Evolutionary conservation across 1,284 basidiomycete genomes (phyloP).

Genomic region (Pseudozyma hubeiensis): DNA sequence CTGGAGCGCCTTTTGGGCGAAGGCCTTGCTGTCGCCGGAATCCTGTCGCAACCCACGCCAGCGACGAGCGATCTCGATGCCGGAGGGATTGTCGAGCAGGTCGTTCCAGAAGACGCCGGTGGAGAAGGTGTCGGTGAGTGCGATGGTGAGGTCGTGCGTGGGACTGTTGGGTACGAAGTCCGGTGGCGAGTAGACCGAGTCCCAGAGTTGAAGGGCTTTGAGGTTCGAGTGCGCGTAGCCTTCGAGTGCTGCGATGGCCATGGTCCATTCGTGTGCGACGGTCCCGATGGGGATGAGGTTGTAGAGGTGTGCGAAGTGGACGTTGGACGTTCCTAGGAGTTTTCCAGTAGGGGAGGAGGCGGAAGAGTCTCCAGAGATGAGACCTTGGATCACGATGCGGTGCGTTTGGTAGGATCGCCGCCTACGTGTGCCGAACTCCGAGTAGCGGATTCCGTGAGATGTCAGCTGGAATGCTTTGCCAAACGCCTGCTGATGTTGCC

Average conservation of each 20-base stretch:
- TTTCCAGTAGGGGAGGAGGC: constrained; percentile 70
- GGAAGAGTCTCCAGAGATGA: constrained; percentile 74
- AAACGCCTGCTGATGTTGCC: constrained; percentile 78
- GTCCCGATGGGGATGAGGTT: constrained; percentile 62
- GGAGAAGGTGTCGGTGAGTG: constrained; percentile 66
- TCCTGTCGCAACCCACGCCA: constrained; percentile 67
- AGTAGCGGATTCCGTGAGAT: constrained; percentile 79
- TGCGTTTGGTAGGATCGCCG: constrained; percentile 84
- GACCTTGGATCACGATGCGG: constrained; percentile 79
- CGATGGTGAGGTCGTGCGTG: constrained; percentile 65
- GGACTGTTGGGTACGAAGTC: constrained; percentile 57
- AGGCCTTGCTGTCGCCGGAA: constrained; percentile 59
- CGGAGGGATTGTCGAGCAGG: constrained; percentile 46
- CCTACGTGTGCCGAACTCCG: constrained; percentile 92
- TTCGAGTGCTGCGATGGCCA: constrained; percentile 63
- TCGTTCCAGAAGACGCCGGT: constrained; percentile 66
- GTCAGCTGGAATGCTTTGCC: constrained; percentile 79
- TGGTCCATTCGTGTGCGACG: constrained; percentile 68
- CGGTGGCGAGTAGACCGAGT: constrained; percentile 63
- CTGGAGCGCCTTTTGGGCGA: constrained; percentile 54
- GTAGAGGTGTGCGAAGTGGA: constrained; percentile 61
- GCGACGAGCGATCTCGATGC: constrained; percentile 56
- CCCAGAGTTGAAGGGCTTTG: constrained; percentile 62
- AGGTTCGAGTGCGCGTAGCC: constrained; percentile 62
- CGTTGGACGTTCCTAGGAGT: constrained; percentile 73